Evolutionary conservation across 139 green algal species (phyloP).

Genomic region (Chlamydomonas asymmetrica): DNA sequence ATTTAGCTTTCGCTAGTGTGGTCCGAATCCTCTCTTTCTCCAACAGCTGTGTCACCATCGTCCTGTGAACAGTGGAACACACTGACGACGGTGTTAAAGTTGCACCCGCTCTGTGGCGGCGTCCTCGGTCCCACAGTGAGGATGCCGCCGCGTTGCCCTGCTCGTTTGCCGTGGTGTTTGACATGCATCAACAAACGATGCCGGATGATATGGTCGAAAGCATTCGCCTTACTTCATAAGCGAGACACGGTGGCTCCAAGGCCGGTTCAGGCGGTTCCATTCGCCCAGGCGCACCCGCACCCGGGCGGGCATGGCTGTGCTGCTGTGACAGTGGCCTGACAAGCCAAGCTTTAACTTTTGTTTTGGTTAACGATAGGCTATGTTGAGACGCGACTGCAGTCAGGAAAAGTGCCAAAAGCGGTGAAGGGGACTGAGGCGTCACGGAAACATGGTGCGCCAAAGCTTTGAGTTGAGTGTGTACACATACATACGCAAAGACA

Average conservation of each 20-base stretch:
- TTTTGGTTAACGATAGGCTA: too few species aligned
- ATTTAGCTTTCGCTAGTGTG: slow-evolving; percentile 85
- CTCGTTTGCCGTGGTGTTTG: background rate
- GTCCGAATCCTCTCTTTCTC: slow-evolving; percentile 93
- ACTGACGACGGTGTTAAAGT: too few species aligned
- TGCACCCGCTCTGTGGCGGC: too few species aligned
- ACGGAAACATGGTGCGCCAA: too few species aligned
- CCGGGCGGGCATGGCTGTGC: background rate
- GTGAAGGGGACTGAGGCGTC: too few species aligned
- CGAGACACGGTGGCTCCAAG: slow-evolving; percentile 20
- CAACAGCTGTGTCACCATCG: slow-evolving; percentile 93
- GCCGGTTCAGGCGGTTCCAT: slow-evolving; percentile 20
- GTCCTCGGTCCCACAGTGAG: too few species aligned
- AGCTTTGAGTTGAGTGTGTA: background rate
- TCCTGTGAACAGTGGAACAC: slow-evolving; percentile 71
- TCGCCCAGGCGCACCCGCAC: slow-evolving; percentile 12
- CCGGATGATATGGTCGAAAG: background rate
- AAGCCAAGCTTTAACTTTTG: too few species aligned
- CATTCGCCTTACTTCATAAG: slow-evolving; percentile 32
- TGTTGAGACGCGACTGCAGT: too few species aligned
- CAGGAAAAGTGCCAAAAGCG: too few species aligned
- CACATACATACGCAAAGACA: background rate
- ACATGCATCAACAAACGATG: too few species aligned
- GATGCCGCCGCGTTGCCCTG: too few species aligned
- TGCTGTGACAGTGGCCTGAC: too few species aligned